Evolutionary conservation across 73 alveolate genomes (phyloP), one percentile per base, ranked within the genome.

Genomic region (Uronychia setigera): DNA sequence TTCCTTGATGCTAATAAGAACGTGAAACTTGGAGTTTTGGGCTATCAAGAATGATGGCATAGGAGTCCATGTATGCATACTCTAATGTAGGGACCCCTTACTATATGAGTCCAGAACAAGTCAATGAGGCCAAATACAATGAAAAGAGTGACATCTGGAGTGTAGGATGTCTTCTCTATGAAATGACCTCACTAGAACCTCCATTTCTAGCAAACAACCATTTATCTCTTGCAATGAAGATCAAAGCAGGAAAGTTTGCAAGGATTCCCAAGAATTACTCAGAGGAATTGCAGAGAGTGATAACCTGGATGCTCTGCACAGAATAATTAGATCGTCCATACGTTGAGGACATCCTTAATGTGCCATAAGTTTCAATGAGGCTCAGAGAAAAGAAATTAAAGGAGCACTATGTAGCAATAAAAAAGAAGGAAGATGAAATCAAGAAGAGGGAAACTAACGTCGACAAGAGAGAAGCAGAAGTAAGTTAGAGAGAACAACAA

Each of bases 71-170:
- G 75, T 84, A 88, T 77, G 93, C 96, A 77, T 84, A 88, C 58
- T 89, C 97, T 0, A 85, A 94, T 76, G 96, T 94, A 25, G 98
- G 98, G 9, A 91, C 98, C n/a, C 99, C 99, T 26, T 92, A 94
- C 67, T 96, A 94, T 80, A 93, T 94, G 97, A 84, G 97, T 31
- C 99, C 99, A 1, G 98, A 96, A 83, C 90, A 91, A 85, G 94
- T 92, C n/a, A 91, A 93, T 14, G 97, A 92, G 78, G 78, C 87
- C 58, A 86, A 90, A 74, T 94, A 94, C 74, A 91, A 94, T 25
- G 95, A 92, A 59, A 94, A 95, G 83, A 91, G 97, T 58, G 99
- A 95, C 58, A 95, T 95, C 29, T 95, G 99, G 99, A 88, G 96
- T 76, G 74, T 92, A 58, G 99, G 99, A 31, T 87, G 96, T 79